Conservation (phyloP, 2,329 filamentous ascomycete species). For the Xylariales sp. region DNA sequence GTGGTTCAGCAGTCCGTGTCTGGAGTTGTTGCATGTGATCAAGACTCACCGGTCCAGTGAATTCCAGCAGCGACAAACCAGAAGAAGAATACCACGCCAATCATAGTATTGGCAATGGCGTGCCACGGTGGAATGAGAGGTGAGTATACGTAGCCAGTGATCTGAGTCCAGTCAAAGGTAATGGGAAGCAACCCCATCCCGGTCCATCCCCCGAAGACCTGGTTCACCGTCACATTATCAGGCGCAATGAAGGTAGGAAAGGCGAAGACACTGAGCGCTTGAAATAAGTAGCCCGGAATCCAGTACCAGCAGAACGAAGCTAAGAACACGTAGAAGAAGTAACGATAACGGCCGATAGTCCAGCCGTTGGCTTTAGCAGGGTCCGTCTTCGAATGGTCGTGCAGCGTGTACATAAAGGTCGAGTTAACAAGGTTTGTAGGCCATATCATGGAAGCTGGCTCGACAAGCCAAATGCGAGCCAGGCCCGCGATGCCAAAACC, state of each 20-base stretch:
- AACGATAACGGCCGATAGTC: conserved; percentile 52
- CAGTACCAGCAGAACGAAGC: conserved; percentile 55
- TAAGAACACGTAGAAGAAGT: conserved; percentile 49
- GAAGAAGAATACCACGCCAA: conserved; percentile 48
- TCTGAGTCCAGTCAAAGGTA: conserved; percentile 49
- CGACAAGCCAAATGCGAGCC: conserved; percentile 53
- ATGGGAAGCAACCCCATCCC: conserved; percentile 58
- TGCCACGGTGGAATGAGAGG: conserved; percentile 50
- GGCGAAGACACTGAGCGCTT: conserved; percentile 56
- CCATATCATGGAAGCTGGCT: conserved; percentile 62
- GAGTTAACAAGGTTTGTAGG: conserved; percentile 55
- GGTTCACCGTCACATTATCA: conserved; percentile 53
- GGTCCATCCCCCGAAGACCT: conserved; percentile 54
- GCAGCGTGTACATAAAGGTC: conserved; percentile 59
- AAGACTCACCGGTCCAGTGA: conserved; percentile 22
- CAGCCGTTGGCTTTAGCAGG: conserved; percentile 51
- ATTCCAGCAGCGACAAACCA: conserved; percentile 30
- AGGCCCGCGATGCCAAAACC: conserved; percentile 61
- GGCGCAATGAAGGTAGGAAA: conserved; percentile 57
- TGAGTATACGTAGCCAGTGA: conserved; percentile 44
- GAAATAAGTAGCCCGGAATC: conserved; percentile 59
- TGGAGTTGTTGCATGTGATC: too few species aligned
- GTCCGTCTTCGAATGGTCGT: conserved; percentile 52
- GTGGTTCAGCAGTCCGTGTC: too few species aligned
- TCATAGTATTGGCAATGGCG: conserved; percentile 51